A percentile compares a stretch with the other conserved stretches of the same genome.
Evolutionary conservation across 371 early-diverging fungal genomes (phyloP).

Genomic region (Mortierella sp.): DNA sequence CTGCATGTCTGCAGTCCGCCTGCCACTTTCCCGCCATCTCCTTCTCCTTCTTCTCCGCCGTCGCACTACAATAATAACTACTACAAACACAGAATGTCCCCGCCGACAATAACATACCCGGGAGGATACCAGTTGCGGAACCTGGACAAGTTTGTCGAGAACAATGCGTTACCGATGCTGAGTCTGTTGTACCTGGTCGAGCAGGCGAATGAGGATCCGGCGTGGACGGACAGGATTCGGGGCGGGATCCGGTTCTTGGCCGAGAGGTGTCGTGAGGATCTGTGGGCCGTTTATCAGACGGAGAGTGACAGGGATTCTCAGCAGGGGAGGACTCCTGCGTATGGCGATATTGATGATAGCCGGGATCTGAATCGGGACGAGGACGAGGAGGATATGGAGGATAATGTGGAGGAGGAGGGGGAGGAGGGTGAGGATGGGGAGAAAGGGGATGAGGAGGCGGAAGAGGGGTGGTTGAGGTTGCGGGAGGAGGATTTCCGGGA

Average conservation of each 20-base stretch:
- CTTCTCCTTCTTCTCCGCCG: background rate
- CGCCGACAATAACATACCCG: background rate
- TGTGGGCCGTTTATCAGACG: slow-evolving; percentile 15
- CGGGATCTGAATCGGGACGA: slow-evolving; percentile 21
- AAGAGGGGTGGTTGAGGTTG: background rate
- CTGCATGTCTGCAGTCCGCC: slow-evolving; percentile 27
- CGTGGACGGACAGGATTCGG: slow-evolving; percentile 13
- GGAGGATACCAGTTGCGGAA: slow-evolving; percentile 14
- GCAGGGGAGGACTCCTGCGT: background rate
- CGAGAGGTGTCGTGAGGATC: slow-evolving; percentile 1
- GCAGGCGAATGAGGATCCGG: slow-evolving; percentile 14
- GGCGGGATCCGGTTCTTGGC: slow-evolving; percentile 31
- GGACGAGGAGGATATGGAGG: slow-evolving; percentile 45
- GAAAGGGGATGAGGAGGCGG: background rate
- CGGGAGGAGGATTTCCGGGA: slow-evolving; percentile 17
- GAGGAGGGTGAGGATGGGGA: background rate
- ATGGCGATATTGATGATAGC: slow-evolving; percentile 30
- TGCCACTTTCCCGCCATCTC: background rate
- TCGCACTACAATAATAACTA: background rate
- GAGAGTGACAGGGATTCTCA: background rate
- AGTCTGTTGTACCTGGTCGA: slow-evolving; percentile 22
- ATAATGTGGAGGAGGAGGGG: background rate
- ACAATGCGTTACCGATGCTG: slow-evolving; percentile 30
- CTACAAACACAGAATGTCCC: background rate
- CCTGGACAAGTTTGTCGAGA: slow-evolving; percentile 12